Evolutionary conservation across 345 rosid genomes (phyloP).

Genomic region (Syzygium aromaticum): DNA sequence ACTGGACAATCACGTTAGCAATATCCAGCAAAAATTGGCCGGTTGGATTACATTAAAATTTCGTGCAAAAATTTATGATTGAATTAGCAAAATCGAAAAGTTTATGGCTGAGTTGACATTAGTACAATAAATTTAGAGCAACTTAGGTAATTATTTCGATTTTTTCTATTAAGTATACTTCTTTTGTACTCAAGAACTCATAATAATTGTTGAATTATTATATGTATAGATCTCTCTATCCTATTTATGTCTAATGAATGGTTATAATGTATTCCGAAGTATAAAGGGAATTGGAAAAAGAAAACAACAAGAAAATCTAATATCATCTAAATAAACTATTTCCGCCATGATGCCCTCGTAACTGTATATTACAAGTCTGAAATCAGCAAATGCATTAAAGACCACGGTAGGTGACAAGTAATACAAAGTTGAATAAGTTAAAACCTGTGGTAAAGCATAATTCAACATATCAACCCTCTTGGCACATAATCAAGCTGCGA

Average conservation of each 20-base stretch:
- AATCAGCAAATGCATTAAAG: background rate
- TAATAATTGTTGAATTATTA: background rate
- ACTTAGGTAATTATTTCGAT: background rate
- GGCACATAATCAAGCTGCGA: background rate
- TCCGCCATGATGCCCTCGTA: background rate
- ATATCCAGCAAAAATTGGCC: background rate
- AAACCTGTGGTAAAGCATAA: background rate
- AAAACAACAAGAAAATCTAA: background rate
- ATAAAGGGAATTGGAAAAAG: background rate
- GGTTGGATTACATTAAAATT: background rate
- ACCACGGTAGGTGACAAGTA: background rate
- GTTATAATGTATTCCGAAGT: background rate
- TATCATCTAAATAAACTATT: background rate
- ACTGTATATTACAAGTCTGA: background rate
- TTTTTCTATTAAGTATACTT: background rate
- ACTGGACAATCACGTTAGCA: background rate
- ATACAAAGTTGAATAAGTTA: background rate
- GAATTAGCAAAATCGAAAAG: fast-evolving
- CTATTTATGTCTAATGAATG: background rate
- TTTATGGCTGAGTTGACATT: fast-evolving
- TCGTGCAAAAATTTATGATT: fast-evolving
- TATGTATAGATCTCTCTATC: background rate
- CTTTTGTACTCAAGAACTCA: background rate
- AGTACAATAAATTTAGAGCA: fast-evolving
- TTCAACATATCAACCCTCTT: background rate